Conservation (phyloP, 1,284 basidiomycete genomes). For the Pyrrhoderma noxium region DNA sequence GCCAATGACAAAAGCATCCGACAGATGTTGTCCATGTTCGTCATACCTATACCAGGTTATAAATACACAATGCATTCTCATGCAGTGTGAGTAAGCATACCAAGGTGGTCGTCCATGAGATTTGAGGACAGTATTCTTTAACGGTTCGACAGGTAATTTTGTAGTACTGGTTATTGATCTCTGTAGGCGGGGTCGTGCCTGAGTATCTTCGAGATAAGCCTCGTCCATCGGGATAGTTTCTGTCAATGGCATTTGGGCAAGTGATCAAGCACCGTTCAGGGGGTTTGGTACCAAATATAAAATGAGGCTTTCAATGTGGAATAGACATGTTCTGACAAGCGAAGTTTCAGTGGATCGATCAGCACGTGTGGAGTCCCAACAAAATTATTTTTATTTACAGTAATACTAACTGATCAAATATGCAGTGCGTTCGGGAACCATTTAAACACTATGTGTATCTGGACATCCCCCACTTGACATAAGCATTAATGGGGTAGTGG, state of each 20-base stretch:
- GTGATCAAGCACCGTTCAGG: background rate
- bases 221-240: background rate
- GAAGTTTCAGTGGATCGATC: too few species aligned
- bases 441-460: too few species aligned
- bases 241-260: background rate
- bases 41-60: constrained; percentile 50
- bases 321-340: too few species aligned
- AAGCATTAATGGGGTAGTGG: constrained; percentile 21
- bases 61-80: background rate
- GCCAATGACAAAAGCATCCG: constrained; percentile 85
- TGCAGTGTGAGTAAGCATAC: constrained; percentile 38
- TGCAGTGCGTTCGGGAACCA: too few species aligned
- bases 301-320: too few species aligned
- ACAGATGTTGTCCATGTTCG: constrained; percentile 59
- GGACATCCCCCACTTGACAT: too few species aligned
- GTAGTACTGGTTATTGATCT: background rate
- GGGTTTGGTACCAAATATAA: too few species aligned
- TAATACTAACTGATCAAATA: too few species aligned
- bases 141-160: constrained; percentile 10
- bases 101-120: constrained; percentile 79
- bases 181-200: constrained; percentile 1
- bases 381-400: too few species aligned
- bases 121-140: constrained; percentile 76
- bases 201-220: background rate
- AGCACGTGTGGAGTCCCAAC: too few species aligned